Evolutionary conservation across 495 filamentous ascomycete genomes (phyloP), one percentile per base, ranked within the genome.

Genomic region (Tuber indicum): DNA sequence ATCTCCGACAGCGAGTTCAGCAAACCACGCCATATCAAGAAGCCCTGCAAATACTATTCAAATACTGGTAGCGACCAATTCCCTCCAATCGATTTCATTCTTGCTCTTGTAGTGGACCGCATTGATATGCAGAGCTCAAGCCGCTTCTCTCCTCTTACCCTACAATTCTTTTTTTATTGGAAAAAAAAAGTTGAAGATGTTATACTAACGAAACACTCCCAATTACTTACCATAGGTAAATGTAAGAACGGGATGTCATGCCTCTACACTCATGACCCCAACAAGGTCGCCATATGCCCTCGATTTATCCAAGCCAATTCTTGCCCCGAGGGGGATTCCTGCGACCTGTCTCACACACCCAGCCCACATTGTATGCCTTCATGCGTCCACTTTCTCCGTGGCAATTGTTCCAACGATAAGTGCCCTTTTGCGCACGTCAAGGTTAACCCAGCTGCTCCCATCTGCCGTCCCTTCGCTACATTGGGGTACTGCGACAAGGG

Each of bases 401-500:
- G 95, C 72, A 93, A 92, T 82, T 99, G 96, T 86, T 91, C 92
- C 81, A 98, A 98, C 83, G 84, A 89, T 74, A 87, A 92, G 77
- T 99, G 96, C 86, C 93, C 90, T 77, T 99, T 97, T 88, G 88
- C 93, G 76, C 96, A 99, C 86, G 88, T 94, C 76, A 89, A 90
- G 80, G 91, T 95, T 82, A 92, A 92, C 81, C 90, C 93, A 79
- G 88, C 89, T 79, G 93, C 95, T 58, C 91, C 89, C 12, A 92
- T 98, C 73, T 99, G 96, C 84, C 89, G 91, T 76, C 82, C 89
- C 19, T 99, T 99, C 86, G 94, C 92, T 32, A 90, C 89, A 26
- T 88, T 96, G 80, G 96, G 96, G 66, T 98, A 96, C 83, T 99
- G 96, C 86, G 91, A 92, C 74, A 92, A 93, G 83, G 96, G 96